Conservation (phyloP, 129 eudicot species). For the Artemisia tridentata region DNA sequence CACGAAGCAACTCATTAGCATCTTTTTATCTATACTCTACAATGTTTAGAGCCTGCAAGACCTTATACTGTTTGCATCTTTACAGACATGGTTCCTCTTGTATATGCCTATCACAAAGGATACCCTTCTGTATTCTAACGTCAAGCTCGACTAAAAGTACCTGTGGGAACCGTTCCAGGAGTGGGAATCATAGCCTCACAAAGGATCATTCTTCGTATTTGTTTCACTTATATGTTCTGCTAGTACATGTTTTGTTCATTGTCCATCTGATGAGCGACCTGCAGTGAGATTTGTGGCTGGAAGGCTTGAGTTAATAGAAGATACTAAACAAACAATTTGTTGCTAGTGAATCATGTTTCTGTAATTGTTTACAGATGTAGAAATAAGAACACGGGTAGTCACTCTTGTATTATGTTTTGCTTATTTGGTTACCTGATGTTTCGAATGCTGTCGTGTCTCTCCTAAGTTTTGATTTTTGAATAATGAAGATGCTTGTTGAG, state of each 20-base stretch:
- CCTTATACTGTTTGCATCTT: background rate
- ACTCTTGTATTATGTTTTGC: slow-evolving; percentile 13
- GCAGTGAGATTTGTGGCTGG: slow-evolving; percentile 20
- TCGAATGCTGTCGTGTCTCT: background rate
- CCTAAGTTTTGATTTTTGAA: background rate
- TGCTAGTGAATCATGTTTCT: slow-evolving; percentile 19
- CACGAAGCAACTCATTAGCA: background rate
- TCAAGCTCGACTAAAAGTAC: slow-evolving; percentile 69
- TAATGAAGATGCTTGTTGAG: background rate
- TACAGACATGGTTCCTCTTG: slow-evolving; percentile 68
- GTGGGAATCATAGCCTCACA: slow-evolving; percentile 11
- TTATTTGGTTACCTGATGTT: slow-evolving; percentile 4
- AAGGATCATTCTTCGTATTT: slow-evolving; percentile 12
- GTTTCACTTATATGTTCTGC: slow-evolving; percentile 23
- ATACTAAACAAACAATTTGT: slow-evolving; percentile 14
- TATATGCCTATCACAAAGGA: slow-evolving; percentile 93
- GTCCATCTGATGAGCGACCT: slow-evolving; percentile 10
- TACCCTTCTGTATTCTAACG: slow-evolving; percentile 94
- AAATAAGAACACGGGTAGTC: slow-evolving; percentile 21
- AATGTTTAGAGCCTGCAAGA: background rate
- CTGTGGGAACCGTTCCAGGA: no score
- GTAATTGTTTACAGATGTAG: slow-evolving; percentile 12
- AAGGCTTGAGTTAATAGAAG: slow-evolving; percentile 11
- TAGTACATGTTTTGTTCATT: slow-evolving; percentile 13
- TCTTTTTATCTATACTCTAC: background rate